These are phyloP conservation scores for Globisporangium spinosum DNA, from an alignment of 352 stramenopile genomes.

Conservation along the genomic window DNA sequence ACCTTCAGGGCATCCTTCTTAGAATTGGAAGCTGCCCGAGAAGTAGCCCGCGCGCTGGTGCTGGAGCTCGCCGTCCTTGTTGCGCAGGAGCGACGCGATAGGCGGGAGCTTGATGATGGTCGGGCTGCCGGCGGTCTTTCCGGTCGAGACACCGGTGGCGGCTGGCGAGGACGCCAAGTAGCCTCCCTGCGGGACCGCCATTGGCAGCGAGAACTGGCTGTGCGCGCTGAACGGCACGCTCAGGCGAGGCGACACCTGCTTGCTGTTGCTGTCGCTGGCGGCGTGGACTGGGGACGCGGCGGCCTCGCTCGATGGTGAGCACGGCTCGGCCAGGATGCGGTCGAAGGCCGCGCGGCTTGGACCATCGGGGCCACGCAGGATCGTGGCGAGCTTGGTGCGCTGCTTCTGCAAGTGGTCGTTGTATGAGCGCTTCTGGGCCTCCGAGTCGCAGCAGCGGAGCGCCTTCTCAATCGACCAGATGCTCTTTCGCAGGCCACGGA, in stretches of 20 bases:
- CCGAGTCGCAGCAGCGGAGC: slow-evolving; percentile 59
- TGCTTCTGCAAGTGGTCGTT: slow-evolving; percentile 72
- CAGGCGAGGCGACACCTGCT: slow-evolving; percentile 3
- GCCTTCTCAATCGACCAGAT: slow-evolving; percentile 81
- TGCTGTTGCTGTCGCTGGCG: slow-evolving; percentile 2
- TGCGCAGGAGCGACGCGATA: slow-evolving; percentile 53
- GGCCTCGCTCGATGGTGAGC: slow-evolving; percentile 47
- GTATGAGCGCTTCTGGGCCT: slow-evolving; percentile 63
- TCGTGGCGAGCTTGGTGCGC: slow-evolving; percentile 62
- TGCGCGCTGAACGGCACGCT: slow-evolving; percentile 16
- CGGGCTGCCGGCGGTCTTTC: slow-evolving; percentile 24
- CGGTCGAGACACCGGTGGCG: slow-evolving; percentile 12
- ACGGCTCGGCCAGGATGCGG: slow-evolving; percentile 58
- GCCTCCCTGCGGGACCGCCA: neutral
- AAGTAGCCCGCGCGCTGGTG: slow-evolving; percentile 17
- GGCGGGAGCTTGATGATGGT: slow-evolving; percentile 43
- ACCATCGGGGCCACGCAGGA: slow-evolving; percentile 55
- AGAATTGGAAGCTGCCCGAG: slow-evolving; percentile 23
- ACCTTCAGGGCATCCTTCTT: neutral
- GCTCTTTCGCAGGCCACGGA: slow-evolving; percentile 68
- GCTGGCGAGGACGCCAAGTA: slow-evolving; percentile 7
- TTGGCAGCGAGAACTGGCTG: slow-evolving; percentile 11
- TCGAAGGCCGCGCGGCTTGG: slow-evolving; percentile 54
- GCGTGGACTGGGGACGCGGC: slow-evolving; percentile 26
- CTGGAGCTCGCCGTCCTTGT: slow-evolving; percentile 25